Conservation (phyloP, 2,329 filamentous ascomycete species). For the Ophiostoma sp. region DNA sequence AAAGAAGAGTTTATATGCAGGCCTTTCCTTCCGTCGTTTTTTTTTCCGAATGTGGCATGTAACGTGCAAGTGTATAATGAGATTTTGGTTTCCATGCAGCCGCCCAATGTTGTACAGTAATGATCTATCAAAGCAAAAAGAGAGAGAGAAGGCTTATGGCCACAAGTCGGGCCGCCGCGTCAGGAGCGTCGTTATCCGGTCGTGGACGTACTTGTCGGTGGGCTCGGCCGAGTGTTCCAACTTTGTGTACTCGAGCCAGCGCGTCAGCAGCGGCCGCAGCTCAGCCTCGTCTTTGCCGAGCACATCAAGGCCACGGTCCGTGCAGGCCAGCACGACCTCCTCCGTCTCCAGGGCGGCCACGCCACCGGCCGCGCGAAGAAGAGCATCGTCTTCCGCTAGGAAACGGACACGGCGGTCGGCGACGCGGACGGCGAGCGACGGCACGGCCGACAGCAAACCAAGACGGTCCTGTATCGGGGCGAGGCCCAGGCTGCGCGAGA, state of each 20-base stretch:
- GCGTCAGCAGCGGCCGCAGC: constrained; percentile 42
- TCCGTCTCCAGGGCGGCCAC: constrained; percentile 50
- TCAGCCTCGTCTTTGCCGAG: constrained; percentile 49
- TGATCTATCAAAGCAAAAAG: neutral
- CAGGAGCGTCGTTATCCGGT: constrained; percentile 22
- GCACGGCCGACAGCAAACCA: constrained; percentile 35
- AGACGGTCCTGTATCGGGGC: constrained; percentile 46
- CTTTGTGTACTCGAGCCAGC: constrained; percentile 46
- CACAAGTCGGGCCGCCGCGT: constrained; percentile 24
- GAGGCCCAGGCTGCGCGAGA: constrained; percentile 42
- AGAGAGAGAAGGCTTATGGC: constrained; percentile 18
- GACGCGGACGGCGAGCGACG: constrained; percentile 50
- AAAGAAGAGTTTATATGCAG: constrained; percentile 1
- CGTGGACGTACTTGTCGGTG: neutral
- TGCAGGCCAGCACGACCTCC: constrained; percentile 65
- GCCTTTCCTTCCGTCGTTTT: neutral
- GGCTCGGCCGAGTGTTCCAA: neutral
- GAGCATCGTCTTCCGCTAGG: constrained; percentile 62
- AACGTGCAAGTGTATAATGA: neutral
- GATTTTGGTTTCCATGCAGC: neutral
- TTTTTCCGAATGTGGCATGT: neutral
- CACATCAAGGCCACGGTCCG: constrained; percentile 61
- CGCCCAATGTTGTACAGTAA: constrained; percentile 1
- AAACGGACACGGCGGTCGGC: constrained; percentile 54
- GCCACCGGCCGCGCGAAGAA: constrained; percentile 61